phyloP scores from a whole-genome alignment of 805 yeast species.

The Yamadazyma sp. region DNA sequence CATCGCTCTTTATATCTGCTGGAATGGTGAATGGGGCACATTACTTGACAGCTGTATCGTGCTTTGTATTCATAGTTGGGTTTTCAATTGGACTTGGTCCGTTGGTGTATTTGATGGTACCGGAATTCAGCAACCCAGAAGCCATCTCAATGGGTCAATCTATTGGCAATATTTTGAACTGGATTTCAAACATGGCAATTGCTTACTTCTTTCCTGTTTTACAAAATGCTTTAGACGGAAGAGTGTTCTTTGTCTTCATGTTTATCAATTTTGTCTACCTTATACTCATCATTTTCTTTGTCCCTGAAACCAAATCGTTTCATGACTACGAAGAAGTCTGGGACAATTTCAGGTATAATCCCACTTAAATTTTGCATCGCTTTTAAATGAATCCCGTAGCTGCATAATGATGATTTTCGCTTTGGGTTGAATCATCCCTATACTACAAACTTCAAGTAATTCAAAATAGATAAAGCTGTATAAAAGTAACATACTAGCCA shows the following conservation, averaged over 20 bases:
- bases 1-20: conserved; percentile 25
- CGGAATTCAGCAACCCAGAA: conserved; percentile 34
- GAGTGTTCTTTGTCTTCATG: conserved; percentile 30
- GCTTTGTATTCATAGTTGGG: conserved; percentile 34
- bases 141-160: conserved; percentile 36
- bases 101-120: conserved; percentile 37
- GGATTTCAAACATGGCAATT: conserved; percentile 33
- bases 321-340: conserved; percentile 29
- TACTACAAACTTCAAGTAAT: no score
- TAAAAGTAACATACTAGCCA: no score
- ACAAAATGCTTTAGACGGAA: conserved; percentile 25
- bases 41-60: conserved; percentile 24
- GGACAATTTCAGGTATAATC: conserved; percentile 17
- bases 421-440: no score
- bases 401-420: no score
- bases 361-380: no score
- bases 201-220: conserved; percentile 35
- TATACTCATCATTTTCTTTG: conserved; percentile 19
- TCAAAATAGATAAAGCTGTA: no score
- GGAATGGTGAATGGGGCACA: conserved; percentile 22
- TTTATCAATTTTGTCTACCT: conserved; percentile 21
- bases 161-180: conserved; percentile 34
- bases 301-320: conserved; percentile 37
- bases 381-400: no score
- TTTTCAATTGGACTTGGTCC: conserved; percentile 39